Base-by-base conservation (phyloP, 345 rosid genomes). In the Hypericum perforatum region DNA sequence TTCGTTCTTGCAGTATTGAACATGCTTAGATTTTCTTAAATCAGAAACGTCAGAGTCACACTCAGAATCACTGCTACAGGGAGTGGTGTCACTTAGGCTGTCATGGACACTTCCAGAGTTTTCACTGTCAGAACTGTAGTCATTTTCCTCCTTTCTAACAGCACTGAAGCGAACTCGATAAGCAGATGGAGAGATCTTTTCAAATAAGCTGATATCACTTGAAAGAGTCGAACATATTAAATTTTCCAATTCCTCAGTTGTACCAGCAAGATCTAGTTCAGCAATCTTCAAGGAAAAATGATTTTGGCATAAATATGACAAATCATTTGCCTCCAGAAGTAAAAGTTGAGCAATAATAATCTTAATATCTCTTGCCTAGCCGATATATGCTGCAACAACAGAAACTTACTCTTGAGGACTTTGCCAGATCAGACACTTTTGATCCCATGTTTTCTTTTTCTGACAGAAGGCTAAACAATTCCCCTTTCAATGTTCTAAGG, bases 201-300 rank as follows among this genome's bases (percentile, higher is more conserved):
- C 98, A 63, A 92, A 92, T 59, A 92, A 62, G 41, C 86, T 77
- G 62, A 92, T 92, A 71, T 92, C 98, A 73, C 98, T 92, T 59
- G 91, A 80, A 67, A 92, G 86, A 52, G 86, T 74, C 62, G 95
- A 83, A 68, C 77, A 64, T 69, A 92, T 76, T 60, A 77, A 61
- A n/a, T 45, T 66, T 71, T 92, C 87, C 63, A 76, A 73, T 60
- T 80, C 94, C 71, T 82, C 91, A 45, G 70, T 61, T 3, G 72
- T 45, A 70, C 72, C 67, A 58, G 74, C 68, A 68, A 78, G 74
- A 73, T 77, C 78, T 73, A 85, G 69, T 65, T 74, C 90, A 69
- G 66, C 66, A 66, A 92, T 70, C 96, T 83, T 67, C 76, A 71
- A 69, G 58, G 64, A 22, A 22, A 4, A 22, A 22, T 22, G 4